phyloP scores from a whole-genome alignment of 2,329 filamentous ascomycete species.

The Domatiomyces catenatus region DNA sequence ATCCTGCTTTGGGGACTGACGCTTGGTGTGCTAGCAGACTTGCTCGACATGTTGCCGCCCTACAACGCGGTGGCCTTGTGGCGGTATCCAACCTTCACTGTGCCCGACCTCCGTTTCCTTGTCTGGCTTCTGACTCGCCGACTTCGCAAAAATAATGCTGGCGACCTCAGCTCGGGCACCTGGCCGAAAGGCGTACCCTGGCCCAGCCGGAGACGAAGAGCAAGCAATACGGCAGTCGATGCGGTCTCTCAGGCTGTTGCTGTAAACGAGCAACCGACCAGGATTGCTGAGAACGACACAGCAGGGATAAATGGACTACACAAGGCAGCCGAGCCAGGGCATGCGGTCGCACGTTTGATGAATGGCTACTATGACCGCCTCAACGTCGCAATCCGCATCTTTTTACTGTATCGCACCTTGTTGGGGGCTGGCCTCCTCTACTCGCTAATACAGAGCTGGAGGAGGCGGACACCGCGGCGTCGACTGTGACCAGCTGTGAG shows the following conservation, averaged over 20 bases:
- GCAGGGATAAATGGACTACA: slow-evolving; percentile 27
- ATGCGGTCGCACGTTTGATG: slow-evolving; percentile 28
- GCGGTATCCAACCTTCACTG: slow-evolving; percentile 54
- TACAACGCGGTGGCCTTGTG: slow-evolving; percentile 46
- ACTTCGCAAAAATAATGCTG: slow-evolving; percentile 38
- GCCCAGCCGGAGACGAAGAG: slow-evolving; percentile 18
- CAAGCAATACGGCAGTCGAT: slow-evolving; percentile 22
- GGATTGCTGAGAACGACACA: slow-evolving; percentile 16
- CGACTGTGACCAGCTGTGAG: background rate
- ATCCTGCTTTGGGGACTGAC: slow-evolving; percentile 55
- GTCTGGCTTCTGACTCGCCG: slow-evolving; percentile 45
- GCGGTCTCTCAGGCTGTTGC: slow-evolving; percentile 16
- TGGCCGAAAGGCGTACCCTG: slow-evolving; percentile 10
- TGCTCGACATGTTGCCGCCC: slow-evolving; percentile 52
- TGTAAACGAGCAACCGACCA: slow-evolving; percentile 7
- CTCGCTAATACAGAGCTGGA: background rate
- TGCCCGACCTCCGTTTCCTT: slow-evolving; percentile 43
- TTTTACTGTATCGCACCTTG: slow-evolving; percentile 24
- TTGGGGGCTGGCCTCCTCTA: background rate
- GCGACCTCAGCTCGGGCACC: slow-evolving; percentile 21
- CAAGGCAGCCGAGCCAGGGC: slow-evolving; percentile 21
- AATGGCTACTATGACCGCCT: slow-evolving; percentile 30
- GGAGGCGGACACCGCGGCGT: background rate
- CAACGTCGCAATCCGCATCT: slow-evolving; percentile 26
- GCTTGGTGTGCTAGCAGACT: slow-evolving; percentile 50